Evolutionary conservation across 306 rosid genomes (phyloP).

Genomic region (Gynostemma pentaphyllum): DNA sequence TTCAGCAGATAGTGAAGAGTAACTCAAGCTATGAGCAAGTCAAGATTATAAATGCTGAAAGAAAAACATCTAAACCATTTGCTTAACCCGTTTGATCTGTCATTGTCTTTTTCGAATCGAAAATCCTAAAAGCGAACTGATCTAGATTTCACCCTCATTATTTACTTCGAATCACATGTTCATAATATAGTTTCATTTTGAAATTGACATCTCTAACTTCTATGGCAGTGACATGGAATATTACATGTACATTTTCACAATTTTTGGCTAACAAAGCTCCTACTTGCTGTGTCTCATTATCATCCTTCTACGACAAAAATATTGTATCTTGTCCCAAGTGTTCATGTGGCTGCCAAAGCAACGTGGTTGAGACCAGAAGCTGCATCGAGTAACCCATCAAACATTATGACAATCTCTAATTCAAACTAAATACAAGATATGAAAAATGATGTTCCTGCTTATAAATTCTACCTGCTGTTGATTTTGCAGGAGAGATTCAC

Average conservation of each 20-base stretch:
- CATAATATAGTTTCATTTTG: too few relatives aligned
- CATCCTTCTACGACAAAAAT: conserved; percentile 44
- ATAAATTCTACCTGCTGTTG: conserved; percentile 1
- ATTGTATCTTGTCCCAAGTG: conserved; percentile 39
- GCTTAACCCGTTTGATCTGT: too few relatives aligned
- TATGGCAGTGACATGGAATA: conserved; percentile 56
- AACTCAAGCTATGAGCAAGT: conserved; percentile 57
- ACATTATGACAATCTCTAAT: background rate
- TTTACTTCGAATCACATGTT: too few relatives aligned
- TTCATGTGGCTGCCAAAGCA: conserved; percentile 44
- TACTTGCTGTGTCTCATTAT: conserved; percentile 47
- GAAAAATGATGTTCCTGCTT: background rate
- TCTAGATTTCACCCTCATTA: background rate
- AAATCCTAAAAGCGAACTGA: background rate
- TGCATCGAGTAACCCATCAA: conserved; percentile 32
- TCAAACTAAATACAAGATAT: background rate
- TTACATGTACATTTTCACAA: conserved; percentile 48
- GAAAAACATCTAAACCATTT: background rate
- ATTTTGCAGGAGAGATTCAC: conserved; percentile 26
- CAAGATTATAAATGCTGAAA: background rate
- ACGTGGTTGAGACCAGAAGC: conserved; percentile 17
- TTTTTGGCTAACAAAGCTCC: conserved; percentile 47
- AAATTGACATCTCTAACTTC: conserved; percentile 3
- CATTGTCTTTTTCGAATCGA: too few relatives aligned
- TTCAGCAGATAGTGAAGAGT: conserved; percentile 34